Evolutionary conservation across 1,284 basidiomycete genomes (phyloP), one percentile per base, ranked within the genome.

Genomic region (Ganoderma multipileum): DNA sequence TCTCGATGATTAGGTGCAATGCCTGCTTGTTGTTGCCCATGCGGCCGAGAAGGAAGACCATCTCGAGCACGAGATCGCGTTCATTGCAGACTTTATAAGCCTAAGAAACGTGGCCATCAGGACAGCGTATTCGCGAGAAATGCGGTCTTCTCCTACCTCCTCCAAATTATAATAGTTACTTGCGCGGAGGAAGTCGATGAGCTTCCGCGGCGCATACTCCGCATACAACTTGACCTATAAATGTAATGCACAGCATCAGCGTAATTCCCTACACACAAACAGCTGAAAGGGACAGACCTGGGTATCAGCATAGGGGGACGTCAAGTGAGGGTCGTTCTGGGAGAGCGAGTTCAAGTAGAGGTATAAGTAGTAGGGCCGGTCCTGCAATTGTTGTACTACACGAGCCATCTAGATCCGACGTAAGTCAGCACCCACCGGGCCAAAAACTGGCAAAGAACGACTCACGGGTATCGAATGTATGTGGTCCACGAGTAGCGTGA

Each of bases 11-110:
- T 36, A 99, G 86, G 68, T 92, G 94, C 68, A 99, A 81, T 0
- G 98, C 98, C 75, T 95, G 88, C 83, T 95, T 97, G 80, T 98
- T 98, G 80, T 99, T 95, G 7, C 98, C 98, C 93, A 99, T 98
- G 12, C 95, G 90, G 0, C 98, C 98, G 0, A 99, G 90, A 0
- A 99, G 85, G 83, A 98, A 99, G 8, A 99, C 97, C 94, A 98
- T 98, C 81, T 99, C 98, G 0, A 91, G 90, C 0, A 99, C 96
- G 52, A 95, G 88, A 76, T 97, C 96, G 47, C 91, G 88, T 69
- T 91, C 87, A 74, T 91, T 90, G 78, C 96, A 98, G 20, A 96
- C 89, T 61, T 87, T 82, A 80, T 96, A 97, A n/a, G 97, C 97
- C 91, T 96, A 74, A 0, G 68, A 16, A 39, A 26, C 4, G 18